Percentiles rank a stretch among this genome's conserved stretches.
These are phyloP conservation scores for Achaetomium macrosporum DNA, from an alignment of 2,329 filamentous ascomycete species.

Conservation along the genomic window DNA sequence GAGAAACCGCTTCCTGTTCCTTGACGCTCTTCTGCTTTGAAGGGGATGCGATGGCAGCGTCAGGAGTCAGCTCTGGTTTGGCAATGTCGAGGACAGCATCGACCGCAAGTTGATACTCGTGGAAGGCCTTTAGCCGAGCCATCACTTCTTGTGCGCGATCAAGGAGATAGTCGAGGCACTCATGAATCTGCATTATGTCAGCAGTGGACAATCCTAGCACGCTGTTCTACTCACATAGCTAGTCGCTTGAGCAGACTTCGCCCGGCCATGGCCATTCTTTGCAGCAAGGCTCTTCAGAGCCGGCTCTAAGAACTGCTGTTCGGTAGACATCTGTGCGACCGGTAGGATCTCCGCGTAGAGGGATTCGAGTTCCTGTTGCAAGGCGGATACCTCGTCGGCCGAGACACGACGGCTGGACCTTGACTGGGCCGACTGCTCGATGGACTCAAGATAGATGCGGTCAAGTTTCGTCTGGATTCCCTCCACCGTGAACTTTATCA, in stretches of 20 bases:
- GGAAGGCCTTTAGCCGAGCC: slow-evolving; percentile 38
- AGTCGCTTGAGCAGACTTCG: slow-evolving; percentile 41
- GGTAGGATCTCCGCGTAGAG: slow-evolving; percentile 64
- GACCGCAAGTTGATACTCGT: slow-evolving; percentile 41
- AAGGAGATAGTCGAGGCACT: slow-evolving; percentile 47
- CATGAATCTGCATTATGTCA: slow-evolving; percentile 39
- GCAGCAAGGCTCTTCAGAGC: slow-evolving; percentile 43
- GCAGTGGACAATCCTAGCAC: slow-evolving; percentile 9
- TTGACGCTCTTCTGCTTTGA: slow-evolving; percentile 25
- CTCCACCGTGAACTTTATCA: slow-evolving; percentile 54
- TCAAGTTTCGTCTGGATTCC: slow-evolving; percentile 49
- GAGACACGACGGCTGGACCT: slow-evolving; percentile 21
- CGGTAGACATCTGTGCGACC: slow-evolving; percentile 64
- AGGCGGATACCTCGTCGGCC: slow-evolving; percentile 40
- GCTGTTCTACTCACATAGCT: slow-evolving; percentile 41
- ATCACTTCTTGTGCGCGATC: slow-evolving; percentile 40
- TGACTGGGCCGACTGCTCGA: slow-evolving; percentile 28
- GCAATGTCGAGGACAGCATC: slow-evolving; percentile 37
- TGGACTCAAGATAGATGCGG: slow-evolving; percentile 47
- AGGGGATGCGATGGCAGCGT: slow-evolving; percentile 29
- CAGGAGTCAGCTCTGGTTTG: slow-evolving; percentile 36
- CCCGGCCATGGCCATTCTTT: slow-evolving; percentile 39
- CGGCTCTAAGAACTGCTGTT: slow-evolving; percentile 61
- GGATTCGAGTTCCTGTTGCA: slow-evolving; percentile 62
- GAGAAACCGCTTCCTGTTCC: slow-evolving; percentile 27